phyloP scores from a whole-genome alignment of 371 early-diverging fungal species.

The Mucor irregularis region DNA sequence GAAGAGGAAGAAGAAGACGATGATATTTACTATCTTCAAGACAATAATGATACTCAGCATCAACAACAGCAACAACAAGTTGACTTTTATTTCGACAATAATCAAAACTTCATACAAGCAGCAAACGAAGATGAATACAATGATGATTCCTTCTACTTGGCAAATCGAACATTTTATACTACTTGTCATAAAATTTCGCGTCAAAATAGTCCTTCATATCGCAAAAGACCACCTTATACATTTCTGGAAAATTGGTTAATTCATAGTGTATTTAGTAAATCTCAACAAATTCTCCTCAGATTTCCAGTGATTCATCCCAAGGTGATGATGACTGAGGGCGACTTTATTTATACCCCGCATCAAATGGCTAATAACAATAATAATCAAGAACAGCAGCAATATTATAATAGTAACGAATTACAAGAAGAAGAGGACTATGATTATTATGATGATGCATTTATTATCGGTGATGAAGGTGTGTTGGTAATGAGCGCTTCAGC shows the following conservation, averaged over 20 bases:
- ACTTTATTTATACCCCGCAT: slow-evolving; percentile 53
- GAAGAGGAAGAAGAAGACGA: neutral
- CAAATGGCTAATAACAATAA: slow-evolving; percentile 39
- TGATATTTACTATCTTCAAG: neutral
- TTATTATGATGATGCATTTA: slow-evolving; percentile 29
- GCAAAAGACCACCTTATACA: slow-evolving; percentile 38
- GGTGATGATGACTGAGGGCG: slow-evolving; percentile 45
- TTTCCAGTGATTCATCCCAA: slow-evolving; percentile 37
- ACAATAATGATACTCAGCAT: neutral
- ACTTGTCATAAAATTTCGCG: slow-evolving; percentile 53
- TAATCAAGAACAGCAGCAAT: slow-evolving; percentile 1
- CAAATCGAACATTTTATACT: slow-evolving; percentile 45
- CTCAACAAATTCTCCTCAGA: slow-evolving; percentile 45
- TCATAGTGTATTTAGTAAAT: slow-evolving; percentile 51
- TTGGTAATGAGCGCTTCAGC: slow-evolving; percentile 35
- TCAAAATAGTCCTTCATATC: slow-evolving; percentile 45
- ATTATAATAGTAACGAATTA: slow-evolving; percentile 21
- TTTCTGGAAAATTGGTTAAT: slow-evolving; percentile 49
- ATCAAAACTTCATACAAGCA: neutral
- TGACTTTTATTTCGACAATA: neutral
- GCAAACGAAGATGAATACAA: neutral
- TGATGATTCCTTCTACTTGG: slow-evolving; percentile 34
- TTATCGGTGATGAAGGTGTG: slow-evolving; percentile 30
- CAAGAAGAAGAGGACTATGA: slow-evolving; percentile 25
- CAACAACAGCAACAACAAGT: neutral